Conservation (phyloP, 805 yeast genomes). For the Saturnispora zaruensis region DNA sequence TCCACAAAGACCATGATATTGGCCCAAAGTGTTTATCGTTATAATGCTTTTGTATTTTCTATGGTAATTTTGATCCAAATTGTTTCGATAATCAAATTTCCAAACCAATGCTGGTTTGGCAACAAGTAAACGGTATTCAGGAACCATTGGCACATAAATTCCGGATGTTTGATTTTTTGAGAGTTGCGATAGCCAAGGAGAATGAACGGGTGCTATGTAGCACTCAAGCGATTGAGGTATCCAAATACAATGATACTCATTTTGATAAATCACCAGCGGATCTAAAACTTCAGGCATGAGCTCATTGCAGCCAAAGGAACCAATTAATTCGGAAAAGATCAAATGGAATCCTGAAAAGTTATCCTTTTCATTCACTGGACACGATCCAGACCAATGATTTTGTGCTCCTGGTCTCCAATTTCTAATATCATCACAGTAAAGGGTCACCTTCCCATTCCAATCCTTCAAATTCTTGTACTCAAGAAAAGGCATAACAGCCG, state of each 20-base stretch:
- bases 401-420: constrained; percentile 30
- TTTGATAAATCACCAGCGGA: constrained; percentile 27
- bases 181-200: constrained; percentile 42
- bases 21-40: constrained; percentile 24
- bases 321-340: constrained; percentile 73
- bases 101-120: constrained; percentile 46
- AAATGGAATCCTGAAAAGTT: constrained; percentile 34
- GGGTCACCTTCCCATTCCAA: constrained; percentile 47
- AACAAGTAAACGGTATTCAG: constrained; percentile 34
- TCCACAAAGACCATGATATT: constrained; percentile 69
- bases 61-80: background rate
- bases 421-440: constrained; percentile 55
- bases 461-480: constrained; percentile 37
- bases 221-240: constrained; percentile 56
- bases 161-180: constrained; percentile 16
- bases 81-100: constrained; percentile 43
- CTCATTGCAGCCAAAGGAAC: constrained; percentile 92
- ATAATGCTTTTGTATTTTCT: background rate
- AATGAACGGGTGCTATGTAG: constrained; percentile 56
- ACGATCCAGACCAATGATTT: constrained; percentile 14
- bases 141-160: constrained; percentile 26
- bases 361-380: background rate
- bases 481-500: constrained; percentile 46
- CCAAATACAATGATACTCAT: constrained; percentile 43
- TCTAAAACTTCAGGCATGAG: constrained; percentile 73